These are phyloP conservation scores for Streptanthus diversifolius DNA, from an alignment of 345 rosid species.

Conservation along the genomic window DNA sequence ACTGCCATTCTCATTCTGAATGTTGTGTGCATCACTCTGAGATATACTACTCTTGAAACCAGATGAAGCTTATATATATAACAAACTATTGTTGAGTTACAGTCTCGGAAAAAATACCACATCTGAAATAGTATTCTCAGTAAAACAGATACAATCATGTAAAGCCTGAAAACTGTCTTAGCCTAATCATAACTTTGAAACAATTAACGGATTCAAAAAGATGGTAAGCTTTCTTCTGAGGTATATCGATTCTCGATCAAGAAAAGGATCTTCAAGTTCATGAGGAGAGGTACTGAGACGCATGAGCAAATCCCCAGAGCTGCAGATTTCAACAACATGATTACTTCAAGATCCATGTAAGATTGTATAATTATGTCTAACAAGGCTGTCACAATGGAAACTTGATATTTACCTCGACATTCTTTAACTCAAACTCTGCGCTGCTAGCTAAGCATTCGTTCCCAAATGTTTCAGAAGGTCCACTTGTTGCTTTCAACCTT, in stretches of 20 bases:
- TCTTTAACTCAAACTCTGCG: slow-evolving; percentile 64
- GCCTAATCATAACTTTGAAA: slow-evolving; percentile 3
- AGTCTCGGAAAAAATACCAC: neutral
- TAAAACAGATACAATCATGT: slow-evolving; percentile 1
- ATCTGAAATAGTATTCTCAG: neutral
- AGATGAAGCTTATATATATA: neutral
- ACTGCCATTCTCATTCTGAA: slow-evolving; percentile 5
- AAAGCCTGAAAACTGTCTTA: neutral
- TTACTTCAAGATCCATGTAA: neutral
- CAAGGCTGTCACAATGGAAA: neutral
- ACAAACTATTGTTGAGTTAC: neutral
- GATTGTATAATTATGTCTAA: neutral
- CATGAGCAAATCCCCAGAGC: slow-evolving; percentile 84
- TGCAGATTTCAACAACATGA: slow-evolving; percentile 39
- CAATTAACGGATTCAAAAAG: neutral
- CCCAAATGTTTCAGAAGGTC: slow-evolving; percentile 82
- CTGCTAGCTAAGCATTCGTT: slow-evolving; percentile 75
- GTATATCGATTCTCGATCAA: neutral
- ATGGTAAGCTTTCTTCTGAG: neutral
- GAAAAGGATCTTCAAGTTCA: neutral
- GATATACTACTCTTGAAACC: neutral
- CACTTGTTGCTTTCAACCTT: slow-evolving; percentile 88
- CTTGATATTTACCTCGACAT: slow-evolving; percentile 56
- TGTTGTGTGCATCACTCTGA: neutral
- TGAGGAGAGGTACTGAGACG: slow-evolving; percentile 45